Percentiles rank a stretch among this genome's conserved stretches.
These are phyloP conservation scores for Leishmania arabica DNA, from an alignment of 208 protist genomes.

Conservation along the genomic window DNA sequence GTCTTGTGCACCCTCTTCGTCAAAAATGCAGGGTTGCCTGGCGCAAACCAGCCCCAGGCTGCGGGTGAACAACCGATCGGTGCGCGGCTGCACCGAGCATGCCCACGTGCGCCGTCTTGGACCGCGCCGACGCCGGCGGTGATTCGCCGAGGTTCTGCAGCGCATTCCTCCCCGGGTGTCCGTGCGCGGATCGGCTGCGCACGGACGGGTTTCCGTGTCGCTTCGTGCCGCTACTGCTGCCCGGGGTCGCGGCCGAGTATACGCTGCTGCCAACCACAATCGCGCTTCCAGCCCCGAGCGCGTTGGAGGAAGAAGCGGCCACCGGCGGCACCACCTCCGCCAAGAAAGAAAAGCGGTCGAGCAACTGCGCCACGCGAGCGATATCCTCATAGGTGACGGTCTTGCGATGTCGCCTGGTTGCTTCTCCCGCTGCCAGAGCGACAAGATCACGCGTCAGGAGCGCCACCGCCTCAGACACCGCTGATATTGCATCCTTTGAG, in stretches of 20 bases:
- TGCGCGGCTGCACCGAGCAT: background rate
- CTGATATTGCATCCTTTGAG: conserved; percentile 44
- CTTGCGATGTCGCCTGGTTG: conserved; percentile 48
- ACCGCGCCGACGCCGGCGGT: background rate
- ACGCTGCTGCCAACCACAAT: conserved; percentile 22
- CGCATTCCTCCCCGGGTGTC: background rate
- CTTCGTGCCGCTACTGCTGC: background rate
- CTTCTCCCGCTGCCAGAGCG: conserved; percentile 46
- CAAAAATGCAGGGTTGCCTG: conserved; percentile 47
- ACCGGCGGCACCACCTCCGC: conserved; percentile 54
- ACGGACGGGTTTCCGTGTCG: background rate
- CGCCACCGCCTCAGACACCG: conserved; percentile 61
- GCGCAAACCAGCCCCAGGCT: conserved; percentile 21
- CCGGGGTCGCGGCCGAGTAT: background rate
- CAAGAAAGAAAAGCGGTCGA: conserved; percentile 76
- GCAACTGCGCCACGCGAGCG: conserved; percentile 50
- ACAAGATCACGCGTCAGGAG: conserved; percentile 68
- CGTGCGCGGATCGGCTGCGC: conserved; percentile 11
- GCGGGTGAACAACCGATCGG: background rate
- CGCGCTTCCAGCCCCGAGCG: conserved; percentile 5
- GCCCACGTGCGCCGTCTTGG: conserved; percentile 13
- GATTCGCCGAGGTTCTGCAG: background rate
- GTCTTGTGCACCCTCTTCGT: conserved; percentile 1
- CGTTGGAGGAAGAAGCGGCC: background rate
- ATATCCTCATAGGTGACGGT: conserved; percentile 79